These are phyloP conservation scores for Mycena vulgaris DNA, from an alignment of 768 basidiomycete genomes.

Conservation along the genomic window DNA sequence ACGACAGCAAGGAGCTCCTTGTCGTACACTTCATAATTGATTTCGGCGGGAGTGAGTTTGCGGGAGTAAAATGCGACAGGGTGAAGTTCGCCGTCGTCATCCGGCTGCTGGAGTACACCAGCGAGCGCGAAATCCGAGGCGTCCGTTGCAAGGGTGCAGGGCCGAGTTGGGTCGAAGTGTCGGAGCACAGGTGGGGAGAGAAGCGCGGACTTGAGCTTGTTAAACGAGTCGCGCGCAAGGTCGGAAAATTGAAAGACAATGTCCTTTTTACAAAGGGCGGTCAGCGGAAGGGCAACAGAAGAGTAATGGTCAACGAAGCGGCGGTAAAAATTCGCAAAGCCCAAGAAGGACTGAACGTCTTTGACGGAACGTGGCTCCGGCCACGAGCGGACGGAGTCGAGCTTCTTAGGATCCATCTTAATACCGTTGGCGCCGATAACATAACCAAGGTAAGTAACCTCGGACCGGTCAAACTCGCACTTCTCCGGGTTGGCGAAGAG, in stretches of 20 bases:
- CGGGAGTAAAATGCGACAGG: too few relatives aligned
- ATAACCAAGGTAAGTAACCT: too few relatives aligned
- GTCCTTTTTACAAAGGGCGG: slow-evolving; percentile 45
- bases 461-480: too few relatives aligned
- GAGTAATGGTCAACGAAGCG: slow-evolving; percentile 53
- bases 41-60: too few relatives aligned
- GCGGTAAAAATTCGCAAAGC: slow-evolving; percentile 57
- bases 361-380: slow-evolving; percentile 49
- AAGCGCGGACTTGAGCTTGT: not conserved
- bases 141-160: slow-evolving; percentile 40
- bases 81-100: too few relatives aligned
- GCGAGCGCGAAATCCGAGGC: too few relatives aligned
- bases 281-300: slow-evolving; percentile 49
- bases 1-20: slow-evolving; percentile 67
- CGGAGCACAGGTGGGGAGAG: slow-evolving; percentile 1
- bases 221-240: slow-evolving; percentile 39
- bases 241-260: slow-evolving; percentile 36
- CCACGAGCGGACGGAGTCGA: slow-evolving; percentile 58
- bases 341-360: slow-evolving; percentile 55
- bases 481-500: too few relatives aligned
- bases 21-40: too few relatives aligned
- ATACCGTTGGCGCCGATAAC: too few relatives aligned
- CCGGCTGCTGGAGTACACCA: too few relatives aligned
- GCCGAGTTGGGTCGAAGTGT: slow-evolving; percentile 13
- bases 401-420: too few relatives aligned